Conservation (phyloP, 2,329 filamentous ascomycete genomes). For the Fusarium hainanense region DNA sequence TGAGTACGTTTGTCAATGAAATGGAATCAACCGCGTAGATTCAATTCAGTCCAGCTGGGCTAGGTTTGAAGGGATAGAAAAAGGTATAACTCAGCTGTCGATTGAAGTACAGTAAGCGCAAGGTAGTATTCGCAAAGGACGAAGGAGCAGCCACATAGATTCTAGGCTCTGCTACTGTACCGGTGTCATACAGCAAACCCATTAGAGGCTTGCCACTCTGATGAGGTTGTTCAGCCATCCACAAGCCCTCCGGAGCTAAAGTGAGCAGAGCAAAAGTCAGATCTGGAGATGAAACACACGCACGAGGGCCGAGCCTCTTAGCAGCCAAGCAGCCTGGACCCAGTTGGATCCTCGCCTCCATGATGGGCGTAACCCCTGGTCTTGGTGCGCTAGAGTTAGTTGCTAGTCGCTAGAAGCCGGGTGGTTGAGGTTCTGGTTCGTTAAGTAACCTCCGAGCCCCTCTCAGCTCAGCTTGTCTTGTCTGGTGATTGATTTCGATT, state of each 20-base stretch:
- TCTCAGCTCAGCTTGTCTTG: neutral
- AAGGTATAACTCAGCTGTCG: neutral
- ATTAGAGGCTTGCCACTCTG: constrained; percentile 11
- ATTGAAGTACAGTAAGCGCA: neutral
- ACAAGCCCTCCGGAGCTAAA: constrained; percentile 8
- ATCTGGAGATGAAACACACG: constrained; percentile 24
- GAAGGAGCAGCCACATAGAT: constrained; percentile 12
- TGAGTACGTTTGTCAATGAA: neutral
- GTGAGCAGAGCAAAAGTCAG: constrained; percentile 4
- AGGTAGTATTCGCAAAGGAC: constrained; percentile 14
- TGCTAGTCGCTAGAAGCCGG: neutral
- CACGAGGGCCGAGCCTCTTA: constrained; percentile 2
- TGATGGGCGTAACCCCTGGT: constrained; percentile 23
- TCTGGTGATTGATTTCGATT: constrained; percentile 17
- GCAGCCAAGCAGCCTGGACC: neutral
- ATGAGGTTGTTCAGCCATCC: neutral
- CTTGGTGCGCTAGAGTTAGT: constrained; percentile 24
- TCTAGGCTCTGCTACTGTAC: constrained; percentile 8
- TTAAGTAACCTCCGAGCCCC: constrained; percentile 32
- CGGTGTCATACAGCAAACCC: constrained; percentile 1
- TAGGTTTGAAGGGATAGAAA: neutral
- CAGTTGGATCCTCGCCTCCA: constrained; percentile 17
- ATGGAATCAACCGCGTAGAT: neutral
- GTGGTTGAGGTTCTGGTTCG: constrained; percentile 3
- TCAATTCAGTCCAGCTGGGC: neutral